Evolutionary conservation across 2,329 filamentous ascomycete genomes (phyloP), one percentile per base, ranked within the genome.

Genomic region (Immersiporthe knoxdaviesiana): DNA sequence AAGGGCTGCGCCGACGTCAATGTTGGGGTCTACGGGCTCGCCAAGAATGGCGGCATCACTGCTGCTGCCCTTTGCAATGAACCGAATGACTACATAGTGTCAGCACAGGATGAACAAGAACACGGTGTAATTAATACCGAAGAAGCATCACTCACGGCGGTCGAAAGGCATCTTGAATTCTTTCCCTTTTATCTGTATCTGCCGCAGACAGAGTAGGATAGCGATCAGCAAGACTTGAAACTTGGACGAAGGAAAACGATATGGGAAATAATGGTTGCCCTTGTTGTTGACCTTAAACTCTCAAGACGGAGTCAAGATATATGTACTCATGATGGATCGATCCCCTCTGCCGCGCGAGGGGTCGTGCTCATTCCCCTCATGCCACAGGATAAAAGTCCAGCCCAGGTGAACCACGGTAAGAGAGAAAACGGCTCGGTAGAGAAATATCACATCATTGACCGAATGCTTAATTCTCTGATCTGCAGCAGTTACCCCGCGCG

Each of bases 1-100:
- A 37, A 89, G 76, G 21, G 87, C 87, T 35, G 83, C 76, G 59
- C 88, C 88, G 59, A 91, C 84, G 74, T 90, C 87, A 41, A 88
- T 71, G 12, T 81, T 76, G 30, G 69, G n/a, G 64, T 71, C 67
- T 8, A 71, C 67, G 11, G 69, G 69, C 67, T 71, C 52, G 44
- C 69, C 69, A 56, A 71, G 69, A 61, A 71, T 64, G 18, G 65
- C 54, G 39, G 67, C 50, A 30, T 39, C 58, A 54, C 64, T 65
- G 63, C 52, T 65, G 63, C 52, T 58, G 69, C 60, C 67, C 64
- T 69, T 71, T 27, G 69, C 67, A 54, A 65, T 61, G 47, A 71
- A 71, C 1, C 69, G 69, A 37, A 71, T 67, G 44, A 71, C 67
- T 71, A 56, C 30, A 21, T 44, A 44, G 52, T n/a, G 14, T 39